Base-by-base conservation (phyloP, 1,139 yeast genomes). In the Suhomyces taliae region DNA sequence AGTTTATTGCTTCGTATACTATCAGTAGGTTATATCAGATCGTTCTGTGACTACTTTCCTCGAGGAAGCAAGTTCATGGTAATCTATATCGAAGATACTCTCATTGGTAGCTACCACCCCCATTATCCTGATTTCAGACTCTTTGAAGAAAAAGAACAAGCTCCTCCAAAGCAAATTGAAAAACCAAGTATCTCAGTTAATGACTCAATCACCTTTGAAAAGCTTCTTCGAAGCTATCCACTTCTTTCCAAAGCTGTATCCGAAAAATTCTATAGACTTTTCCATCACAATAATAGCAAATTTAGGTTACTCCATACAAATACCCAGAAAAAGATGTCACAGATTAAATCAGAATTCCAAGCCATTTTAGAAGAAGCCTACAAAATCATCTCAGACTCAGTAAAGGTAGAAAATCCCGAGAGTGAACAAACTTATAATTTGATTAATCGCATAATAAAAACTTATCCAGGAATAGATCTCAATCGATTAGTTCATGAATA, bases 401-500 rank as follows among this genome's bases (percentile, higher is more conserved):
- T 74, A 11, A 69, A 66, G 36, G 62, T 59, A 2, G 73, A 71
- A 19, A 59, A 66, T 26, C 66, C 74, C 1, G 70, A 71, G 14
- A 65, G 75, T 8, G 76, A 70, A 45, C 67, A 66, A 41, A 63
- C 71, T 0, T 68, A 64, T 48, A 62, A 66, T 45, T 42, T 72
- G 14, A 61, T 75, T 2, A 66, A 64, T 40, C 64, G 64, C 36
- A 62, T 74, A 9, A 53, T 71, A 6, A 53, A 55, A 24, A 46
- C 60, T n/a, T 68, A 72, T 41, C 81, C 85, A 0, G 69, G 69
- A 0, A 61, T 83, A 4, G 85, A 86, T 53, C 66, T 80, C 55
- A 81, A 73, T 57, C 73, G 70, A 50, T 70, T 82, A 46, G 74
- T 89, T 1, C 86, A 83, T 55, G 83, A 82, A 47, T 87, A 87